Conservation (phyloP, 805 yeast species). For the Candida peoriensis region DNA sequence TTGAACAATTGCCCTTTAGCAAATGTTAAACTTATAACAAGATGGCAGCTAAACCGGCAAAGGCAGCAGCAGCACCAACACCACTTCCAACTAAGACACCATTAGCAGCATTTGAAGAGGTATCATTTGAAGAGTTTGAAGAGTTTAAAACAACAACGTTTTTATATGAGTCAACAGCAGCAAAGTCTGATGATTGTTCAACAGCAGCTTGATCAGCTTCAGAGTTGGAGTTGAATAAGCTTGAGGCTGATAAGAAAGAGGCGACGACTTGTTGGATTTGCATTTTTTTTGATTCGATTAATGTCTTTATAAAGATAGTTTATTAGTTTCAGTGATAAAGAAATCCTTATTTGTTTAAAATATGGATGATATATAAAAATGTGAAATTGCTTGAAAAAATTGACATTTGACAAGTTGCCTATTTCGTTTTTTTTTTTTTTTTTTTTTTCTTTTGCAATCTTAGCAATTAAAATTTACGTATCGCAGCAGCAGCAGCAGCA, state of each 20-base stretch:
- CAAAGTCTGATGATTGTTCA: constrained; percentile 3
- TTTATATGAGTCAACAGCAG: constrained; percentile 8
- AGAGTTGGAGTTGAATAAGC: constrained; percentile 11
- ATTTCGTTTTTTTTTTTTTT: too few species aligned
- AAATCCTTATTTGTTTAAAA: too few species aligned
- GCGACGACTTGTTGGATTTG: constrained; percentile 28
- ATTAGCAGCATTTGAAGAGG: constrained; percentile 23
- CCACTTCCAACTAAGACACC: constrained; percentile 15
- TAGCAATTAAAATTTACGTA: too few species aligned
- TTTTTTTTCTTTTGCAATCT: too few species aligned
- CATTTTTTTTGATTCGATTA: too few species aligned
- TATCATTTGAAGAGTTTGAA: constrained; percentile 22
- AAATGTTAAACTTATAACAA: constrained; percentile 24
- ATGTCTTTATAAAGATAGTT: too few species aligned
- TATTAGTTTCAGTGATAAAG: too few species aligned
- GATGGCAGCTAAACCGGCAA: constrained; percentile 22
- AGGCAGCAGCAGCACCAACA: constrained; percentile 21
- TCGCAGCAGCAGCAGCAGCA: too few species aligned
- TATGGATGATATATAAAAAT: too few species aligned
- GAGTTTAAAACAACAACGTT: constrained; percentile 12
- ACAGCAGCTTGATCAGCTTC: constrained; percentile 1
- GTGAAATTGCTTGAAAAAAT: too few species aligned
- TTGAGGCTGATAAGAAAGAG: constrained; percentile 22
- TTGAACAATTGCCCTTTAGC: too few species aligned
- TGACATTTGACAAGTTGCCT: too few species aligned